Evolutionary conservation across 129 eudicot genomes (phyloP).

Genomic region (Arctium lappa): DNA sequence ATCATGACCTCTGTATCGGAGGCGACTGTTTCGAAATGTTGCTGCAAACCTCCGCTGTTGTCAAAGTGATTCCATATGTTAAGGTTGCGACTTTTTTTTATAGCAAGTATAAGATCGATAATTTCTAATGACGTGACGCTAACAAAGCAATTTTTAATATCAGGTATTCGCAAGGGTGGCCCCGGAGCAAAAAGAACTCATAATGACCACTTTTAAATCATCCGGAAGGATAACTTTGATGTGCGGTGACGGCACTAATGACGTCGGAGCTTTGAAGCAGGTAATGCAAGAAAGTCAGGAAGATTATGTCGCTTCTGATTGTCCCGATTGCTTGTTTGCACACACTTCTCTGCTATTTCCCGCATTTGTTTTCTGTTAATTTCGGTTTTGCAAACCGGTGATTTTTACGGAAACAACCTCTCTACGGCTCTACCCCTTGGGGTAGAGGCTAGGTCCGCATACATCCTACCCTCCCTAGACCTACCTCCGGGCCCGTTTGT

Average conservation of each 20-base stretch:
- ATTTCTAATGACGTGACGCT: background rate
- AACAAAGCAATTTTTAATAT: background rate
- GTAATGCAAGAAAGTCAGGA: constrained; percentile 23
- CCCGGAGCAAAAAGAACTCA: constrained; percentile 94
- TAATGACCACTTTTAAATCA: constrained; percentile 75
- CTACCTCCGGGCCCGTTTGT: too few relatives aligned
- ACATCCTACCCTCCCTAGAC: too few relatives aligned
- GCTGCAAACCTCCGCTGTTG: constrained; percentile 75
- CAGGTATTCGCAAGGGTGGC: constrained; percentile 98
- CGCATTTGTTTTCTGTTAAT: too few relatives aligned
- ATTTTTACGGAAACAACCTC: too few relatives aligned
- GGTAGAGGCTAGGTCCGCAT: too few relatives aligned
- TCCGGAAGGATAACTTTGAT: constrained; percentile 89
- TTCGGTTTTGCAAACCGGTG: too few relatives aligned
- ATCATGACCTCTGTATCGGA: constrained; percentile 77
- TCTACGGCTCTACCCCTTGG: too few relatives aligned
- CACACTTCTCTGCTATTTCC: too few relatives aligned
- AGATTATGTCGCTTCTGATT: too few relatives aligned
- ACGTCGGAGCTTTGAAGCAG: constrained; percentile 96
- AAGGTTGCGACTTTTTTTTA: constrained; percentile 46
- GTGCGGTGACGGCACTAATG: constrained; percentile 99
- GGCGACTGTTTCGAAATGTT: constrained; percentile 95
- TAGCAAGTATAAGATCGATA: background rate
- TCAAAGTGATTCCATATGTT: constrained; percentile 72
- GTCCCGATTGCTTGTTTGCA: too few relatives aligned